Evolutionary conservation across 2,329 filamentous ascomycete genomes (phyloP), one percentile per base, ranked within the genome.

Genomic region (Bipolaris cookei): DNA sequence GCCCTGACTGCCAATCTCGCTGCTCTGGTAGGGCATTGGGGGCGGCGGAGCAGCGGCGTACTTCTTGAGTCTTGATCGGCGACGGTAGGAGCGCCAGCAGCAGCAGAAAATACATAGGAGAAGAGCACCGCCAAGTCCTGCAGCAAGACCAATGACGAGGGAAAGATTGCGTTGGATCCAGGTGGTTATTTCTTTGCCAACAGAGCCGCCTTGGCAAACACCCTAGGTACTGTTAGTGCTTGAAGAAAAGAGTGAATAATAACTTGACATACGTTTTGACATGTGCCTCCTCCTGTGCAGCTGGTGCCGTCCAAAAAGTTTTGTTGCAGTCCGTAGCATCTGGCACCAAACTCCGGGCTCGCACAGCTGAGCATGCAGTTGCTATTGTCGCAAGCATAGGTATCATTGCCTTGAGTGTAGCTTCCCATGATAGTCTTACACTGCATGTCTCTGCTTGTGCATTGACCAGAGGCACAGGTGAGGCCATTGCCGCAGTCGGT

Each of bases 281-380:
- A 99, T 54, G 81, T 83, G 6, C 95, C 95, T 52, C 91, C 91
- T 16, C 89, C 90, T 50, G 87, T 84, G 73, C 95, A 99, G 1
- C 85, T 80, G 1, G 95, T 98, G 16, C 95, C 95, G 72, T 99
- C 95, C 28, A 98, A 81, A 78, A 96, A 98, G 78, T 96, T 95
- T 74, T 97, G 92, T 73, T 91, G 88, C 79, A 96, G 85, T 20
- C 84, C 84, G 58, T 90, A 88, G 76, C 92, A 97, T 6, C 84
- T 82, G 5, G 80, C 62, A 6, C 86, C 86, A 56, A 93, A 88
- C 54, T 86, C 81, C 4, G 91, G 87, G 21, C 88, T 89, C 2
- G 84, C 83, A 76, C 95, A 99, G 46, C 87, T 88, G 48, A 98
- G 80, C 61, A 85, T 82, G 77, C 95, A 99, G 47, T 87, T 88